Base-by-base conservation (phyloP, 78 protist genomes). In the Acrasis kona region DNA sequence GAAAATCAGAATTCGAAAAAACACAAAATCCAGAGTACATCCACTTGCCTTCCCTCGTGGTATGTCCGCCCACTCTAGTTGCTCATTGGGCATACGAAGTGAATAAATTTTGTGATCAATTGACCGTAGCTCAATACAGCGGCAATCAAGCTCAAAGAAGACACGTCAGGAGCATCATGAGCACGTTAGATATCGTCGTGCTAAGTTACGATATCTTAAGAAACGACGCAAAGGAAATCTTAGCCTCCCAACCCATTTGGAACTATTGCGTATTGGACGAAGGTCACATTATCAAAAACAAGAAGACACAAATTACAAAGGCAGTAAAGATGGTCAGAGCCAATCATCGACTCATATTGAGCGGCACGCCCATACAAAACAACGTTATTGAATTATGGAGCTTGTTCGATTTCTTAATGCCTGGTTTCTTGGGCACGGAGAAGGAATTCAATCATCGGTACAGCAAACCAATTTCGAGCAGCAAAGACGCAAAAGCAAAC, bases 341-440 rank as follows among this genome's bases (percentile, higher is more conserved):
- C 0, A 36, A 66, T 28, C 95, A 93, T 57, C 95, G 99, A 10
- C 87, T 96, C 41, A 84, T 95, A 10, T 95, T 96, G 4, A 68
- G 95, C n/a, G 99, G 99, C 41, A 96, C 99, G 5, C 99, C 99
- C 7, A 65, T 89, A 10, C 89, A 85, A 40, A 76, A 76, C 27
- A 78, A 86, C 67, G 94, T 86, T 5, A 72, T 91, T 1, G 99
- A 96, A 72, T 85, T 96, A 31, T 95, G 97, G 97, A 78, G 97
- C 2, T 83, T 96, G 9, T 96, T 96, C 77, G 98, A 96, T 82
- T 96, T 94, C 36, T 78, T 96, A 39, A 92, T 96, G 98, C 99
- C 99, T 2, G 97, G 98, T 6, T 96, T 85, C 82, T 84, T 96
- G n/a, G 97, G 97, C 38, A 76, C 86, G 0, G 77, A 41, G 65